A percentile compares a stretch with the other conserved stretches of the same genome.
phyloP scores from a whole-genome alignment of 2,329 filamentous ascomycete genomes.

The Shiraia sp. region DNA sequence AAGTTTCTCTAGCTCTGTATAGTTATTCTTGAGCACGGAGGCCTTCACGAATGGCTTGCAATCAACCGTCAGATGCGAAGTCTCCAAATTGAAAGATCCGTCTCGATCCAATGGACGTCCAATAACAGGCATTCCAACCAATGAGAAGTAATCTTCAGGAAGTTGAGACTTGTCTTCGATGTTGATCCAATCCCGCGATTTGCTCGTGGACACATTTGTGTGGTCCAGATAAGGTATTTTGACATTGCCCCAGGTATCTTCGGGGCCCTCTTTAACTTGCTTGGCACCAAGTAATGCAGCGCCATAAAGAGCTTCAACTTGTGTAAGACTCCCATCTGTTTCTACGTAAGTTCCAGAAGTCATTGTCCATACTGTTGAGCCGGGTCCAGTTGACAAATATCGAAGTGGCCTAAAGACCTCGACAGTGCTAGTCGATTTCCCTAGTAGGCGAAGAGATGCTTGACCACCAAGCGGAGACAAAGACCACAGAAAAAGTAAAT shows the following conservation, averaged over 20 bases:
- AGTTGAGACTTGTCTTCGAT: conserved; percentile 9
- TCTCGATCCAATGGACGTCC: conserved; percentile 11
- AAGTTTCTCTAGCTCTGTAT: conserved; percentile 17
- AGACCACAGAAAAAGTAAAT: conserved; percentile 41
- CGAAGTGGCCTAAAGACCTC: conserved; percentile 14
- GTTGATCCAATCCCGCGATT: conserved; percentile 28
- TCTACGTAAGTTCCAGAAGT: conserved; percentile 13
- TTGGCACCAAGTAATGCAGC: conserved; percentile 30
- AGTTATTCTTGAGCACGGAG: conserved; percentile 6
- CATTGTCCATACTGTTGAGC: conserved; percentile 11
- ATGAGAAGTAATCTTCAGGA: conserved; percentile 31
- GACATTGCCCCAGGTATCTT: conserved; percentile 42
- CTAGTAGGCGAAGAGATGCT: conserved; percentile 40
- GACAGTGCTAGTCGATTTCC: conserved; percentile 1
- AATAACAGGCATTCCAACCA: conserved; percentile 36
- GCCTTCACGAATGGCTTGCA: conserved; percentile 13
- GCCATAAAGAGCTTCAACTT: conserved; percentile 28
- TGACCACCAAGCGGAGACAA: conserved; percentile 45
- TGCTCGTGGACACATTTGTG: conserved; percentile 5
- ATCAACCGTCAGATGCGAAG: conserved; percentile 20
- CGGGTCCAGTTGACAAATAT: conserved; percentile 37
- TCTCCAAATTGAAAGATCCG: conserved; percentile 25
- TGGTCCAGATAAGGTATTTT: conserved; percentile 34
- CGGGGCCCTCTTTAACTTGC: conserved; percentile 22
- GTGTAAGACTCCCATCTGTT: conserved; percentile 16